Conservation (phyloP, 2,329 filamentous ascomycete genomes). For the Colletotrichum sp. region DNA sequence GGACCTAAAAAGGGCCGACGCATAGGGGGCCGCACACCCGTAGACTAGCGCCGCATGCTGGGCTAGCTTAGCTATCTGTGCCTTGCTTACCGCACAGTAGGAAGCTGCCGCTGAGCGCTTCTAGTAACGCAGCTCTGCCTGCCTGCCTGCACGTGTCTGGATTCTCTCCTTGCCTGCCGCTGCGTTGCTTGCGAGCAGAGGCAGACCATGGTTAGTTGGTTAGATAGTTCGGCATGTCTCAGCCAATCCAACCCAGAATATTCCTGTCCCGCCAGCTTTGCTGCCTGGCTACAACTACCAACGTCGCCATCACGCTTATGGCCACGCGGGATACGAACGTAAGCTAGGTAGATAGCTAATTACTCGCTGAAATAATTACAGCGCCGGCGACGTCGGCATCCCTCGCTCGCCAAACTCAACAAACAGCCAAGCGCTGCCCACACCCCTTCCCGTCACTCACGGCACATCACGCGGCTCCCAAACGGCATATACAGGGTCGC, state of each 20-base stretch:
- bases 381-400: background rate
- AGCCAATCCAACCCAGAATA: background rate
- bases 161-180: background rate
- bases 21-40: background rate
- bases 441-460: background rate
- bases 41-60: background rate
- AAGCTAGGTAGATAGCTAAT: background rate
- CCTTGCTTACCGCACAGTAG: background rate
- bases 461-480: no score
- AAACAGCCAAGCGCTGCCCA: background rate
- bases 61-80: background rate
- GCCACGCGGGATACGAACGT: no score
- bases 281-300: background rate
- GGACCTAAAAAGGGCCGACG: background rate
- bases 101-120: background rate
- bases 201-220: no score
- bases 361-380: background rate
- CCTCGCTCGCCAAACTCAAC: no score
- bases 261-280: background rate
- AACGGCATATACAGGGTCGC: no score
- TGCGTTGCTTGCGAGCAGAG: background rate
- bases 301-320: no score
- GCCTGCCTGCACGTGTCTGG: background rate
- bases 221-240: background rate
- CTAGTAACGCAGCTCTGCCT: background rate